Conservation (phyloP, 2,329 filamentous ascomycete species). For the Sporothrix schenckii region DNA sequence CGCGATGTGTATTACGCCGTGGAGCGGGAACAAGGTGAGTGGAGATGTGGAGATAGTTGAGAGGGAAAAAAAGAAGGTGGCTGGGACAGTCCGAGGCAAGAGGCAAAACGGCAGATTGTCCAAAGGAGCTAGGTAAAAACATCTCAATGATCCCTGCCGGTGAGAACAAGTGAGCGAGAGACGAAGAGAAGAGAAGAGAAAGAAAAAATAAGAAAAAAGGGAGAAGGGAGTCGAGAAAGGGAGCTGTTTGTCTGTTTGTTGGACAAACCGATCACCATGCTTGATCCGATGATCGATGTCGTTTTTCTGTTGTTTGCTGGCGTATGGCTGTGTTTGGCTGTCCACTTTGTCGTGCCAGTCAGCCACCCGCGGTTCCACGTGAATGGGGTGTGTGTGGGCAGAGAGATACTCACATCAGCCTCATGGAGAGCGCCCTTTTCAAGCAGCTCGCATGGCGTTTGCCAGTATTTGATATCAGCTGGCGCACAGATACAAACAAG, state of each 20-base stretch:
- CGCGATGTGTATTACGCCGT: neutral
- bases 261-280: slow-evolving; percentile 4
- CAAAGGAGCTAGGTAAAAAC: neutral
- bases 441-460: neutral
- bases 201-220: neutral
- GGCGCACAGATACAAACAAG: slow-evolving; percentile 19
- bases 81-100: slow-evolving; percentile 9
- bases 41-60: slow-evolving; percentile 3
- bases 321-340: neutral
- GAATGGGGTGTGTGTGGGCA: slow-evolving; percentile 11
- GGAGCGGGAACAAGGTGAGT: neutral
- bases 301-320: neutral
- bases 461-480: slow-evolving; percentile 3
- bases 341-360: neutral
- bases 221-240: neutral
- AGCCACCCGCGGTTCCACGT: slow-evolving; percentile 31
- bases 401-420: neutral
- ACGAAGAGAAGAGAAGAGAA: neutral
- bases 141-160: slow-evolving; percentile 11
- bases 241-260: neutral
- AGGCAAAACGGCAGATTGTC: neutral
- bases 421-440: neutral
- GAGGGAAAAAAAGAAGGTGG: slow-evolving; percentile 19
- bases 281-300: neutral
- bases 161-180: neutral